Conservation (phyloP, 2,329 filamentous ascomycete species). For the Achaetomium macrosporum region DNA sequence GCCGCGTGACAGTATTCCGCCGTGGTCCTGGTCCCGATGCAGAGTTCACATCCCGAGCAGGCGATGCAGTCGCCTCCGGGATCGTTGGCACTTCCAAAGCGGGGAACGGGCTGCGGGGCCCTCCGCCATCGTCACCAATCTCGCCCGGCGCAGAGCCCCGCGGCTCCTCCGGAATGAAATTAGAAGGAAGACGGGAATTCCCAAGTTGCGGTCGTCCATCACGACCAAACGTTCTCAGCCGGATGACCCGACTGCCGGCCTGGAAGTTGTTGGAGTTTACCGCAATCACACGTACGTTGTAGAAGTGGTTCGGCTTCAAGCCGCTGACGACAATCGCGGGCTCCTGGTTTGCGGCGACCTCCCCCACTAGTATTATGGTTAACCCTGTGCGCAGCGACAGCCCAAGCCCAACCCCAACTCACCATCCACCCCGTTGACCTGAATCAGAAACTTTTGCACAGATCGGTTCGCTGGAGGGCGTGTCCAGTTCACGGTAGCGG, state of each 20-base stretch:
- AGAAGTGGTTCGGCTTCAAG: slow-evolving; percentile 79
- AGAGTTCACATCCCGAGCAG: slow-evolving; percentile 59
- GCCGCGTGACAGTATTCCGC: slow-evolving; percentile 65
- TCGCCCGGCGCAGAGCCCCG: slow-evolving; percentile 36
- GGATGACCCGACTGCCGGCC: slow-evolving; percentile 77
- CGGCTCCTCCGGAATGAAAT: slow-evolving; percentile 49
- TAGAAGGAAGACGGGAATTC: slow-evolving; percentile 50
- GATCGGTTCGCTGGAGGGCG: slow-evolving; percentile 59
- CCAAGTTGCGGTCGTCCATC: slow-evolving; percentile 59
- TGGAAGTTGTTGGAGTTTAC: slow-evolving; percentile 91
- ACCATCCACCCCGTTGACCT: slow-evolving; percentile 91
- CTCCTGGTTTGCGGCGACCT: slow-evolving; percentile 69
- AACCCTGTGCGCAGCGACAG: slow-evolving; percentile 13
- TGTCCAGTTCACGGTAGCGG: slow-evolving; percentile 88
- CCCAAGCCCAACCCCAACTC: slow-evolving; percentile 29
- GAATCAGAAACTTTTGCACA: slow-evolving; percentile 82
- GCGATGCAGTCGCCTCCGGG: slow-evolving; percentile 53
- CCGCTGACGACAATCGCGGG: slow-evolving; percentile 89
- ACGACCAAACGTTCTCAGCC: slow-evolving; percentile 68
- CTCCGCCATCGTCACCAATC: slow-evolving; percentile 45
- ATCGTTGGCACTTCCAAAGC: slow-evolving; percentile 56
- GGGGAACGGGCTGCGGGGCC: slow-evolving; percentile 45
- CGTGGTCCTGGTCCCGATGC: slow-evolving; percentile 36
- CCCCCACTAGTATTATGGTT: slow-evolving; percentile 57
- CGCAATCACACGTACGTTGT: slow-evolving; percentile 88